A percentile compares a stretch with the other conserved stretches of the same genome.
These are phyloP conservation scores for Neofusicoccum umdonicola DNA, from an alignment of 2,329 filamentous ascomycete species.

Conservation along the genomic window DNA sequence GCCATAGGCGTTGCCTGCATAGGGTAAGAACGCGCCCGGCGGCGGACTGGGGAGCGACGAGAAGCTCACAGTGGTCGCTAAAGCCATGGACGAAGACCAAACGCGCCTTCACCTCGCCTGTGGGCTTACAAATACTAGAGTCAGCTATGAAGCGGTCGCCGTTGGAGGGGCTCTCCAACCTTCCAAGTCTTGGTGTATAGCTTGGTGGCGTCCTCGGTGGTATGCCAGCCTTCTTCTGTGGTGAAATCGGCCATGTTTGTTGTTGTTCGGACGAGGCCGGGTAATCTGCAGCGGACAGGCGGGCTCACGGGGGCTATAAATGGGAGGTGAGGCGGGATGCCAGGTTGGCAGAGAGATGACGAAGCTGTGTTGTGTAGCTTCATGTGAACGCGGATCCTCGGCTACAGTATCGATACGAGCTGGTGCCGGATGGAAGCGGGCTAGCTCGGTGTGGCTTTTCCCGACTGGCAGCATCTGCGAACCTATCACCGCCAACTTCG, in stretches of 20 bases:
- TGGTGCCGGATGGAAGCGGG: neutral
- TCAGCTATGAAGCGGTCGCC: conserved; percentile 6
- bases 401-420: neutral
- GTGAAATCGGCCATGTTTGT: conserved; percentile 27
- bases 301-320: neutral
- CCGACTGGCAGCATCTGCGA: neutral
- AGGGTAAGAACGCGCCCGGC: neutral
- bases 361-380: neutral
- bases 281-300: too few species aligned
- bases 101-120: conserved; percentile 62
- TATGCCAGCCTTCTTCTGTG: conserved; percentile 53
- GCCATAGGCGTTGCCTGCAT: conserved; percentile 67
- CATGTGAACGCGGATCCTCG: conserved; percentile 8
- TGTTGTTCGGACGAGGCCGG: neutral
- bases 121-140: conserved; percentile 45
- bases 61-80: conserved; percentile 67
- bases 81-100: conserved; percentile 86
- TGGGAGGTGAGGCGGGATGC: neutral
- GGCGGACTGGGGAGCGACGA: neutral
- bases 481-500: neutral
- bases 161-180: conserved; percentile 33
- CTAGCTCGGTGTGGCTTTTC: neutral
- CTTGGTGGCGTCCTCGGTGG: conserved; percentile 51
- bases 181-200: conserved; percentile 64
- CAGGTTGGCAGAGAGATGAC: neutral